A percentile compares a stretch with the other conserved stretches of the same genome.
Evolutionary conservation across 2,329 filamentous ascomycete genomes (phyloP).

Genomic region (Pleomassaria siparia): DNA sequence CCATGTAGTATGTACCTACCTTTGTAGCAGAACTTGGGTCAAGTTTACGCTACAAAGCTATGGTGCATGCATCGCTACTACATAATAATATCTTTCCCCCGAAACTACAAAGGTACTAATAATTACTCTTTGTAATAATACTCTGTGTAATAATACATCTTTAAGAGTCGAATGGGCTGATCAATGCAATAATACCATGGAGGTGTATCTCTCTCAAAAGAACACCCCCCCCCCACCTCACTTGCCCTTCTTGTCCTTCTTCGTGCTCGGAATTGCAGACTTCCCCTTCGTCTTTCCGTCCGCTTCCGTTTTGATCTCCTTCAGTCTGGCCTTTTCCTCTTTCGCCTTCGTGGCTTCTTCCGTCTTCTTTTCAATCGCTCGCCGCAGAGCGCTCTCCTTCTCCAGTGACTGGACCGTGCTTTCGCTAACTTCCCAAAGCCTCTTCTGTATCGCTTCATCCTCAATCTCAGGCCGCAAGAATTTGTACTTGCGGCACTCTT

Average conservation of each 20-base stretch:
- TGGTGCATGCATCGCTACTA: too few relatives aligned
- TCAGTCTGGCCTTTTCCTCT: slow-evolving; percentile 14
- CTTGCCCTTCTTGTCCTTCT: background rate
- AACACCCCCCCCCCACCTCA: too few relatives aligned
- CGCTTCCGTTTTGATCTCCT: background rate
- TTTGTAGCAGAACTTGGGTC: too few relatives aligned
- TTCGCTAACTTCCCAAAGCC: slow-evolving; percentile 88
- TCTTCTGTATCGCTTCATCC: slow-evolving; percentile 78
- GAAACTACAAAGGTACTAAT: too few relatives aligned
- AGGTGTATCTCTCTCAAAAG: too few relatives aligned
- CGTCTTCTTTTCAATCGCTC: slow-evolving; percentile 60
- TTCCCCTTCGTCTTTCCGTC: background rate
- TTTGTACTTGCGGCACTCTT: slow-evolving; percentile 81
- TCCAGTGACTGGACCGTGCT: slow-evolving; percentile 77
- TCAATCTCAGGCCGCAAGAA: slow-evolving; percentile 72
- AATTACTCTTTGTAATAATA: too few relatives aligned
- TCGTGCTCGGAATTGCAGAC: background rate
- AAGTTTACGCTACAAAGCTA: too few relatives aligned
- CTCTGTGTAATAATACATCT: too few relatives aligned
- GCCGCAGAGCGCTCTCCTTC: slow-evolving; percentile 68
- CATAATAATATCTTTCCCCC: too few relatives aligned
- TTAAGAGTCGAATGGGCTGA: too few relatives aligned
- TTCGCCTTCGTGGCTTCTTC: slow-evolving; percentile 41
- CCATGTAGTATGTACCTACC: too few relatives aligned
- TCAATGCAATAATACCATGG: too few relatives aligned